phyloP scores from a whole-genome alignment of 306 rosid species.

The Vigna hirtella region DNA sequence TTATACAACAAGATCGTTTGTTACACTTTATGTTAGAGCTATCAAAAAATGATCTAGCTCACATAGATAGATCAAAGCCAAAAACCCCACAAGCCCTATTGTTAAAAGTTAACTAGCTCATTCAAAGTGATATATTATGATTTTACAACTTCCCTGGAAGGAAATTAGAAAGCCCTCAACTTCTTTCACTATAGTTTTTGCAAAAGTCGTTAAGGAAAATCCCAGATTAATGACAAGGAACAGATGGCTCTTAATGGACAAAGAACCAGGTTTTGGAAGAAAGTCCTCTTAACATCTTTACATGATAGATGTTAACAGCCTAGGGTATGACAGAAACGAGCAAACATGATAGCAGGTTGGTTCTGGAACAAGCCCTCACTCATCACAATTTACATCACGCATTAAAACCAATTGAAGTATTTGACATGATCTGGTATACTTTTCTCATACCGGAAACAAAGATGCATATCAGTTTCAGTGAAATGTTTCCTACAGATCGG shows the following conservation, averaged over 20 bases:
- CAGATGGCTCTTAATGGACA: conserved; percentile 17
- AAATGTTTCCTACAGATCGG: conserved; percentile 38
- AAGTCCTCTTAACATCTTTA: conserved; percentile 7
- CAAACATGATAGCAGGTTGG: conserved; percentile 9
- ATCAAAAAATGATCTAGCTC: too few relatives aligned
- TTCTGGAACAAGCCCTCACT: conserved; percentile 21
- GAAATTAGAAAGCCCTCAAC: conserved; percentile 15
- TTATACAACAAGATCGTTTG: neutral
- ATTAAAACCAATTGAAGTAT: neutral
- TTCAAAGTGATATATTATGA: too few relatives aligned
- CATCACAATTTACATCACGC: conserved; percentile 19
- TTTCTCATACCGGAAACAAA: conserved; percentile 24
- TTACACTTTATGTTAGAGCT: neutral
- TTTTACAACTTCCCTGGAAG: neutral
- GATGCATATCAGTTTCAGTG: conserved; percentile 13
- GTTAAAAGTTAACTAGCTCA: too few relatives aligned
- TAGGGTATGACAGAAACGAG: neutral
- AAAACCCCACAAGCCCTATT: too few relatives aligned
- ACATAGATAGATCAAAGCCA: too few relatives aligned
- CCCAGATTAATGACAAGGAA: neutral
- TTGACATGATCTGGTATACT: conserved; percentile 17
- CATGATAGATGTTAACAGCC: too few relatives aligned
- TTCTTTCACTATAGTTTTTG: conserved; percentile 10
- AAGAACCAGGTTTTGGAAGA: conserved; percentile 12
- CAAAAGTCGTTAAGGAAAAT: conserved; percentile 4